phyloP scores from a whole-genome alignment of 192 early-diverging fungal genomes.

The Gigaspora rosea region DNA sequence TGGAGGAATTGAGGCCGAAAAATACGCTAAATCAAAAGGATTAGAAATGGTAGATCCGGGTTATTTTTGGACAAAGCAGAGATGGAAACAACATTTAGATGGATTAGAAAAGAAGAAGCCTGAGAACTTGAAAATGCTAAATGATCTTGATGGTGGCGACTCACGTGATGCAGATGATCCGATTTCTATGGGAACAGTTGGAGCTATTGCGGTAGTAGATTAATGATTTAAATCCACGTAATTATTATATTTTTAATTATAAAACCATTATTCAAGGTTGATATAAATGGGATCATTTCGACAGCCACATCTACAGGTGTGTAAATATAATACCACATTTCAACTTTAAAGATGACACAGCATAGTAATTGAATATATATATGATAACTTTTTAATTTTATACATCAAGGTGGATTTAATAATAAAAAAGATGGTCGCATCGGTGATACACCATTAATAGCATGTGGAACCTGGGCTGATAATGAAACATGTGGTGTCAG shows the following conservation, averaged over 20 bases:
- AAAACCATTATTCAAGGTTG: slow-evolving; percentile 18
- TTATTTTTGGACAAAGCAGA: slow-evolving; percentile 45
- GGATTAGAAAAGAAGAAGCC: slow-evolving; percentile 27
- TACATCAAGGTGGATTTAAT: slow-evolving; percentile 38
- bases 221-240: too few relatives aligned
- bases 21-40: slow-evolving; percentile 38
- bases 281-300: slow-evolving; percentile 45
- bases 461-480: slow-evolving; percentile 51
- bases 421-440: slow-evolving; percentile 49
- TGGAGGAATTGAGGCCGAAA: slow-evolving; percentile 40
- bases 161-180: slow-evolving; percentile 10
- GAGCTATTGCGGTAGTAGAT: slow-evolving; percentile 39
- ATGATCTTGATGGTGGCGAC: not conserved
- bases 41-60: slow-evolving; percentile 45
- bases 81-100: slow-evolving; percentile 50
- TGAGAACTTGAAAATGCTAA: not conserved
- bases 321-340: not conserved
- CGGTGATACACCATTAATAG: slow-evolving; percentile 53
- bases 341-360: not conserved
- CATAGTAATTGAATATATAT: not conserved
- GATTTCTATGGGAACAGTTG: slow-evolving; percentile 46
- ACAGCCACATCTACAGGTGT: slow-evolving; percentile 48
- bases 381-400: not conserved
- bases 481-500: slow-evolving; percentile 45
- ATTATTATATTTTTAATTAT: too few relatives aligned